Evolutionary conservation across 2,329 filamentous ascomycete genomes (phyloP), one percentile per base, ranked within the genome.

Genomic region (Botrytis pseudocinerea): DNA sequence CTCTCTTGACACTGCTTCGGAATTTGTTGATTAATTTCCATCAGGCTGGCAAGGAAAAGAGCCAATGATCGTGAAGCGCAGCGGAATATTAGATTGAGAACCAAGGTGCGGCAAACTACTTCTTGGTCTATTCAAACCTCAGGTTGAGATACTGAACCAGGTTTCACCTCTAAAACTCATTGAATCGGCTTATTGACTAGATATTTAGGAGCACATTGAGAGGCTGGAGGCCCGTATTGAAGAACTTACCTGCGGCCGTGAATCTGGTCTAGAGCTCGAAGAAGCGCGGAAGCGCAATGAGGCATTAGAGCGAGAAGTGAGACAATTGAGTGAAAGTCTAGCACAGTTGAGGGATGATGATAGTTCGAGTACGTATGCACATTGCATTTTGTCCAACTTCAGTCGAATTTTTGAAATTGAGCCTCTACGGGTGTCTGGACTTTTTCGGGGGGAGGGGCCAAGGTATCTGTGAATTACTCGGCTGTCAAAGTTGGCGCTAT

Each of bases 31-130:
- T 32, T 42, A 80, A 97, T 93, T 32, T 92, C 93, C 22, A 92
- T 93, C 76, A 94, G 97, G 83, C 88, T 97, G 73, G 93, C 92
- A 48, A 91, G 94, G 81, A 97, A 97, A 85, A 88, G 94, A 76
- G 93, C 93, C 80, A 97, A 97, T 84, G 94, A 97, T 82, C 89
- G 94, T 75, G 93, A 97, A 82, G 94, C 94, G 60, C 94, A 97
- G 83, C 89, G 94, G 68, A 93, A 93, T 60, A 97, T 74, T 9
- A 62, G 64, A 42, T 42, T 40, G 28, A 71, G 68, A 71, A 73
- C 32, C 2, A 73, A 70, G 70, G 70, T 72, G 38, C 28, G 62
- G 32, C 22, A 70, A 61, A 44, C 42, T 35, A 32, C 20, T 38
- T 57, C 42, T 22, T 59, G 60, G n/a, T 32, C 44, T 28, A 20